Conservation (phyloP, 495 filamentous ascomycete genomes). For the Trichoderma parareesei region DNA sequence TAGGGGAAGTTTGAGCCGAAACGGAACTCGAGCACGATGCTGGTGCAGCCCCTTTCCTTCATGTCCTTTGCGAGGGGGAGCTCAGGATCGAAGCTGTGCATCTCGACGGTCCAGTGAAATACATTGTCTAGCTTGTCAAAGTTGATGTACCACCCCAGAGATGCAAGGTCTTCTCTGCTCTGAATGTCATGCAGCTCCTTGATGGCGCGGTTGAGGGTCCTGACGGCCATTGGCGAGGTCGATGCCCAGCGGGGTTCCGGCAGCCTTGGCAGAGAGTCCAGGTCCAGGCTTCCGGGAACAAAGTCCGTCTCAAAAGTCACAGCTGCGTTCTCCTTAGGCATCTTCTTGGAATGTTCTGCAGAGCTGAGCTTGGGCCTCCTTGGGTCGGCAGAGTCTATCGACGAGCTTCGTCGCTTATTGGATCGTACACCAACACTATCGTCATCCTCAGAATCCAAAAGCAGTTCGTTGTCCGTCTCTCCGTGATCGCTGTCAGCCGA, state of each 20-base stretch:
- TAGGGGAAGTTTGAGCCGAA: constrained; percentile 70
- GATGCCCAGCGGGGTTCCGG: constrained; percentile 63
- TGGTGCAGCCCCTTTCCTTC: constrained; percentile 48
- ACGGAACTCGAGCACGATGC: constrained; percentile 72
- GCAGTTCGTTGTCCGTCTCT: neutral
- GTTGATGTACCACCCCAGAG: constrained; percentile 77
- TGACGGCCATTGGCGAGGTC: constrained; percentile 22
- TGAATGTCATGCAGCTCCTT: constrained; percentile 54
- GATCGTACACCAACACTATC: constrained; percentile 16
- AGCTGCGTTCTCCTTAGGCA: neutral
- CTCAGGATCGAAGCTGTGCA: constrained; percentile 68
- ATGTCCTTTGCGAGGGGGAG: constrained; percentile 73
- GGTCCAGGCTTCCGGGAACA: constrained; percentile 52
- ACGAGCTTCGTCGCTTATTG: neutral
- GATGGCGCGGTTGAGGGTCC: constrained; percentile 55
- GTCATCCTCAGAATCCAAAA: constrained; percentile 10
- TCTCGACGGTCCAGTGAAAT: constrained; percentile 90
- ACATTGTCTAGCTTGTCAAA: constrained; percentile 49
- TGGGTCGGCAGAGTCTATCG: neutral
- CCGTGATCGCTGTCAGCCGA: neutral
- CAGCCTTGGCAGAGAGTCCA: constrained; percentile 48
- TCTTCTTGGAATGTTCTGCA: neutral
- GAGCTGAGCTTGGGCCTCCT: neutral
- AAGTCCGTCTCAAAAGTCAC: constrained; percentile 50
- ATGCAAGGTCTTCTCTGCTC: constrained; percentile 19